Base-by-base conservation (phyloP, 257 asterid species). In the Solanum corneliomulleri region DNA sequence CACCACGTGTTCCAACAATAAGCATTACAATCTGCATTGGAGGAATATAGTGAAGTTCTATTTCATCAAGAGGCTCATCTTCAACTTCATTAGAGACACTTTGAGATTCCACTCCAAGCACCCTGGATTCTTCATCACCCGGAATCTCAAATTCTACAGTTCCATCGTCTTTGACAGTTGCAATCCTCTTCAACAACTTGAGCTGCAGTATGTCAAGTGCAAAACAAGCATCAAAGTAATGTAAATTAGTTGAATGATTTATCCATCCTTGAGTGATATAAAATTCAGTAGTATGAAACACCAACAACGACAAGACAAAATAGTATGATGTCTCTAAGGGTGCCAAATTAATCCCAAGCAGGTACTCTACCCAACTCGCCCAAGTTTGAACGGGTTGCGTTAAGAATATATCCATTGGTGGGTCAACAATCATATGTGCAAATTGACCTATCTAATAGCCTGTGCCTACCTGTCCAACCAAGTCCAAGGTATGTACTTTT, bases 1-100 rank as follows among this genome's bases (percentile, higher is more conserved):
- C 99, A 75, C 98, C 99, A 70, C 99, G 97, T 75, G 98, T 96
- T 89, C 98, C 99, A 88, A 96, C 99, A 88, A 95, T 96, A 87
- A 96, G 99, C 92, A 96, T 94, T 66, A 93, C 99, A 82, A 96
- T 93, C 89, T 95, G 98, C 91, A 97, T 35, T 52, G 98, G 97
- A 56, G 95, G 98, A 90, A 97, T 92, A 89, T 94, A 87, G 60
- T 92, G 95, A 87, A 93, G 90, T 81, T 94, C 97, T 86, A 89
- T 78, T 75, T 92, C 93, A 91, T 95, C 97, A 89, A 90, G 91
- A 91, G 89, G 92, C 82, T 90, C 94, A 27, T 94, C 96, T 44
- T 92, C 95, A 88, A 87, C 93, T 82, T 92, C 95, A 91, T 86
- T 84, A 85, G 21, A 72, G 39, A 85, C 86, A 70, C 85, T 86